These are phyloP conservation scores for Diaporthe vexans DNA, from an alignment of 2,329 filamentous ascomycete species.

Conservation along the genomic window DNA sequence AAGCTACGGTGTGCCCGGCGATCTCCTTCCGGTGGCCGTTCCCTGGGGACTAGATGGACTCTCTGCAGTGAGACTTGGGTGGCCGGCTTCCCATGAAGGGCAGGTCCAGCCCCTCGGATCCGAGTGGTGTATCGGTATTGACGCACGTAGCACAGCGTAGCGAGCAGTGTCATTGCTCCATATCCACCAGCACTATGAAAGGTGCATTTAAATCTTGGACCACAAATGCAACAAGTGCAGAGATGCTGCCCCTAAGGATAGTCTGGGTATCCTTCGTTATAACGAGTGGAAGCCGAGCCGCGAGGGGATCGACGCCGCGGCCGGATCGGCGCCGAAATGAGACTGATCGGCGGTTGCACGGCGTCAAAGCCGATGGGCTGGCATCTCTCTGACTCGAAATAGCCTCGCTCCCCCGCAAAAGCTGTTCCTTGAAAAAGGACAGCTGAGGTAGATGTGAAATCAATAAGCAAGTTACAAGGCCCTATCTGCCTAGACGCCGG, in stretches of 20 bases:
- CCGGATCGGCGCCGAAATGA: background rate
- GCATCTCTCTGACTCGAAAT: background rate
- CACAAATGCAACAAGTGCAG: background rate
- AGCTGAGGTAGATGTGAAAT: background rate
- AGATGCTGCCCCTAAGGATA: background rate
- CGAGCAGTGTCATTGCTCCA: background rate
- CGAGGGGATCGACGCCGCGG: constrained; percentile 11
- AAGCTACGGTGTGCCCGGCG: background rate
- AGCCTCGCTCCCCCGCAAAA: background rate
- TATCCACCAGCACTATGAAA: background rate
- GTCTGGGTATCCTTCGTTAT: background rate
- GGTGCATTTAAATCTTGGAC: background rate
- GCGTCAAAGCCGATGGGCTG: background rate
- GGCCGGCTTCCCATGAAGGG: background rate
- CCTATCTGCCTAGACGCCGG: background rate
- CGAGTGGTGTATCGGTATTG: background rate
- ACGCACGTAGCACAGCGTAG: background rate
- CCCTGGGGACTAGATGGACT: background rate
- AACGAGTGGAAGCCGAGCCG: constrained; percentile 20
- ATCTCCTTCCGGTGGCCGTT: background rate
- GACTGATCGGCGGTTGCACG: constrained; percentile 18
- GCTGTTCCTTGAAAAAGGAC: background rate
- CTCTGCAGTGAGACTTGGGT: background rate
- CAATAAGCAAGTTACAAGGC: background rate
- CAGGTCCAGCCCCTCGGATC: constrained; percentile 14